Evolutionary conservation across 2,329 filamentous ascomycete genomes (phyloP).

Genomic region (Aureobasidium sp.): DNA sequence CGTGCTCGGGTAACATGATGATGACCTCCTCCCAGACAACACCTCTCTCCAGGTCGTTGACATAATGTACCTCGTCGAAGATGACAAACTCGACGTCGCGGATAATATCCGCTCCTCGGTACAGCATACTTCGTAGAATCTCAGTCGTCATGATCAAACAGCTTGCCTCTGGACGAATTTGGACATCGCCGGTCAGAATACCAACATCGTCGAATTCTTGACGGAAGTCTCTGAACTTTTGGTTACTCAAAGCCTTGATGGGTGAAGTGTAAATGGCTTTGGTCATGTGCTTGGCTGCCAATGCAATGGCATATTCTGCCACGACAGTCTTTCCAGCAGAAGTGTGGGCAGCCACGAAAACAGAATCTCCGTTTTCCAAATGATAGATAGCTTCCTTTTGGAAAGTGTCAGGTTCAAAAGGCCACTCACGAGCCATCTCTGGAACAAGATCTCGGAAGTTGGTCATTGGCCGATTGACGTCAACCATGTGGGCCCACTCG

Average conservation of each 20-base stretch:
- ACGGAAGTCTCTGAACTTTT: constrained; percentile 95
- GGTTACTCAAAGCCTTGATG: constrained; percentile 96
- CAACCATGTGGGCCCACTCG: constrained; percentile 98
- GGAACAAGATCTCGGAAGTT: constrained; percentile 92
- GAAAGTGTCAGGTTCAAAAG: constrained; percentile 94
- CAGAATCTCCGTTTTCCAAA: constrained; percentile 89
- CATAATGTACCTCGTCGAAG: constrained; percentile 98
- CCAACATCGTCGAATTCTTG: constrained; percentile 89
- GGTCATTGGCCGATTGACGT: constrained; percentile 84
- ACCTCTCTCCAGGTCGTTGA: constrained; percentile 90
- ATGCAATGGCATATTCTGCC: constrained; percentile 91
- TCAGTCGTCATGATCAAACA: constrained; percentile 99
- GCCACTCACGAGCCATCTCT: constrained; percentile 92
- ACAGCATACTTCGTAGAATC: constrained; percentile 96
- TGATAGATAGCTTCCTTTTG: constrained; percentile 98
- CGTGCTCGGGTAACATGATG: constrained; percentile 97
- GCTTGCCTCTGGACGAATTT: constrained; percentile 94
- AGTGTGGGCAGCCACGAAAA: constrained; percentile 95
- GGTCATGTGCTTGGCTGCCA: constrained; percentile 98
- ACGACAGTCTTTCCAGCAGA: constrained; percentile 98
- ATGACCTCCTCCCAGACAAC: constrained; percentile 99
- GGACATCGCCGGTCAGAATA: constrained; percentile 92
- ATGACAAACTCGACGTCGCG: constrained; percentile 98
- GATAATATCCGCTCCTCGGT: constrained; percentile 89
- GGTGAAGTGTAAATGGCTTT: constrained; percentile 99